These are phyloP conservation scores for Excoecaria cochinchinensis DNA, from an alignment of 345 rosid species.

Conservation along the genomic window DNA sequence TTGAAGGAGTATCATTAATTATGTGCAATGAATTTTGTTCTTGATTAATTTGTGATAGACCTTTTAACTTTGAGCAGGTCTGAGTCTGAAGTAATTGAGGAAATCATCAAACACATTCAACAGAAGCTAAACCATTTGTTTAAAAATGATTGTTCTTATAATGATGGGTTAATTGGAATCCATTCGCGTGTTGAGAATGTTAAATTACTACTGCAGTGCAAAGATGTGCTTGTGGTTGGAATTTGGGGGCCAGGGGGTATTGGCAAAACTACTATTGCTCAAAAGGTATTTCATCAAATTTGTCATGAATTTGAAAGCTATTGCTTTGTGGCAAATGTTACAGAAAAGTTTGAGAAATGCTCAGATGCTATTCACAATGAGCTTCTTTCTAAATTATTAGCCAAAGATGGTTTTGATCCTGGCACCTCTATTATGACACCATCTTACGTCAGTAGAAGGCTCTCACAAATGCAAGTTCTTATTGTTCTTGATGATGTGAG, in stretches of 20 bases:
- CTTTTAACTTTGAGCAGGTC: neutral
- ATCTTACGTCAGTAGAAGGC: neutral
- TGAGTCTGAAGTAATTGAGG: neutral
- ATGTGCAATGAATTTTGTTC: too few relatives aligned
- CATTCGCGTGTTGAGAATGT: neutral
- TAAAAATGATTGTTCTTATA: neutral
- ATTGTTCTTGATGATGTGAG: constrained; percentile 4
- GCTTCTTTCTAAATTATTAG: neutral
- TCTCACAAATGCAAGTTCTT: neutral
- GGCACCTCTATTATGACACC: neutral
- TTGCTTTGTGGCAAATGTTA: neutral
- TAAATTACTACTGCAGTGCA: neutral
- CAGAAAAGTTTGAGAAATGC: neutral
- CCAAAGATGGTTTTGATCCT: too few relatives aligned
- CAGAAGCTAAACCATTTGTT: neutral
- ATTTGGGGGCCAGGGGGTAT: constrained; percentile 3
- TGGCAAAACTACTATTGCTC: neutral
- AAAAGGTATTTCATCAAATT: neutral
- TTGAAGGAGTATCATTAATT: too few relatives aligned
- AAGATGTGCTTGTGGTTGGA: neutral
- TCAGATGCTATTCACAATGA: neutral
- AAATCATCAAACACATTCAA: neutral
- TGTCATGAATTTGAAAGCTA: neutral
- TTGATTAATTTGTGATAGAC: neutral
- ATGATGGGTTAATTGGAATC: constrained; percentile 9